phyloP scores from a whole-genome alignment of 1,284 basidiomycete species.

The Phellopilus nigrolimitatus region DNA sequence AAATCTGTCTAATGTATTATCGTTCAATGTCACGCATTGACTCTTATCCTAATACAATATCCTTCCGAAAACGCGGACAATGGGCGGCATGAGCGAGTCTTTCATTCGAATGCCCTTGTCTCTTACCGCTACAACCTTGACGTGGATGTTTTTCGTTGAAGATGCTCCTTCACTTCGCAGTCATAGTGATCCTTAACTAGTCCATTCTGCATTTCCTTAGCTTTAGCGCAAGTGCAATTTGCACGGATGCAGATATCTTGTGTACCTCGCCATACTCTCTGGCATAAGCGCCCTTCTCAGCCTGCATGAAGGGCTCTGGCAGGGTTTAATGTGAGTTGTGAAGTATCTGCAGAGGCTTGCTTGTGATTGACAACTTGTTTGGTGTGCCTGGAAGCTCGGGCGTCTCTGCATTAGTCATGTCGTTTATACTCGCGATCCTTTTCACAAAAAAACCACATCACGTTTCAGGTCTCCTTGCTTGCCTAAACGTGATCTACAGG shows the following conservation, averaged over 20 bases:
- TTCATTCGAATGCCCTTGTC: conserved; percentile 4
- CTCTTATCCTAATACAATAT: too few relatives aligned
- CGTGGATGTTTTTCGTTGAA: conserved; percentile 46
- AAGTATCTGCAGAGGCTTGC: background rate
- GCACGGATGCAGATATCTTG: conserved; percentile 41
- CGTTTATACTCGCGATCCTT: conserved; percentile 2
- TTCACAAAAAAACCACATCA: background rate
- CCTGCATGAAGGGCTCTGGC: conserved; percentile 60
- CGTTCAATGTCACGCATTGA: too few relatives aligned
- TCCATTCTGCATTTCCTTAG: conserved; percentile 31
- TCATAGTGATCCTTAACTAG: conserved; percentile 75
- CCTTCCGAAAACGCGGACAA: conserved; percentile 59
- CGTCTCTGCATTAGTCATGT: background rate
- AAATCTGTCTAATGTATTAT: too few relatives aligned
- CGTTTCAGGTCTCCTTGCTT: background rate
- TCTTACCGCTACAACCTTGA: background rate
- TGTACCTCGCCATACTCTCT: conserved; percentile 66
- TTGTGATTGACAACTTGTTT: background rate
- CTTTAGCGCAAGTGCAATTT: conserved; percentile 13
- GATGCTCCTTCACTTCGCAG: conserved; percentile 70
- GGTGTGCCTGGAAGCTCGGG: background rate
- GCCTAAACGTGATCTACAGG: background rate
- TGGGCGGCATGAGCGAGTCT: conserved; percentile 47
- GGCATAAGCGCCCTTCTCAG: conserved; percentile 60
- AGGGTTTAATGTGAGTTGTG: conserved; percentile 2